Percentiles rank a stretch among this genome's conserved stretches.
Conservation (phyloP, 2,329 filamentous ascomycete genomes). For the Fusarium clavum region DNA sequence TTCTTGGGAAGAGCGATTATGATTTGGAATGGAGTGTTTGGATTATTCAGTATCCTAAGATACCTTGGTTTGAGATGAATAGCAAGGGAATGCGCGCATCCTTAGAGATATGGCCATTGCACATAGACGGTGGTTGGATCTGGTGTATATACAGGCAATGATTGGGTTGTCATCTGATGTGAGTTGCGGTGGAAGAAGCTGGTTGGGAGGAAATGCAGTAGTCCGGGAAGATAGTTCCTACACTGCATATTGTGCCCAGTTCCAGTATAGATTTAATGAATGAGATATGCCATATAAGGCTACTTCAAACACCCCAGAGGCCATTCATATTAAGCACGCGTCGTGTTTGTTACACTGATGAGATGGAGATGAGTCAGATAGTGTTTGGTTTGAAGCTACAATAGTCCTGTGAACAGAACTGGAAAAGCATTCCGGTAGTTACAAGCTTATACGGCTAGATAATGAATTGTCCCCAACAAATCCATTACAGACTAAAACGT, state of each 20-base stretch:
- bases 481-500: conserved; percentile 8
- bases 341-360: not conserved
- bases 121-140: conserved; percentile 33
- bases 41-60: conserved; percentile 14
- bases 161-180: conserved; percentile 9
- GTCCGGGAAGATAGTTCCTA: conserved; percentile 2
- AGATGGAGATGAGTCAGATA: not conserved
- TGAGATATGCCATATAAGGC: conserved; percentile 13
- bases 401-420: not conserved
- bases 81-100: conserved; percentile 23
- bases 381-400: not conserved
- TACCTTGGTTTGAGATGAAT: conserved; percentile 23
- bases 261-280: conserved; percentile 32
- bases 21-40: conserved; percentile 37
- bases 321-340: not conserved
- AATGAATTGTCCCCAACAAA: conserved; percentile 1
- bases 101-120: conserved; percentile 36
- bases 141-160: conserved; percentile 30
- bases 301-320: not conserved
- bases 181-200: not conserved
- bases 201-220: conserved; percentile 19
- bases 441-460: not conserved
- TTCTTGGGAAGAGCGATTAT: conserved; percentile 38
- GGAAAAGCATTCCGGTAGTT: not conserved
- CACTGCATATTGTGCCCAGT: conserved; percentile 16